Conservation (phyloP, 768 basidiomycete genomes). For the Suillus bovinus region DNA sequence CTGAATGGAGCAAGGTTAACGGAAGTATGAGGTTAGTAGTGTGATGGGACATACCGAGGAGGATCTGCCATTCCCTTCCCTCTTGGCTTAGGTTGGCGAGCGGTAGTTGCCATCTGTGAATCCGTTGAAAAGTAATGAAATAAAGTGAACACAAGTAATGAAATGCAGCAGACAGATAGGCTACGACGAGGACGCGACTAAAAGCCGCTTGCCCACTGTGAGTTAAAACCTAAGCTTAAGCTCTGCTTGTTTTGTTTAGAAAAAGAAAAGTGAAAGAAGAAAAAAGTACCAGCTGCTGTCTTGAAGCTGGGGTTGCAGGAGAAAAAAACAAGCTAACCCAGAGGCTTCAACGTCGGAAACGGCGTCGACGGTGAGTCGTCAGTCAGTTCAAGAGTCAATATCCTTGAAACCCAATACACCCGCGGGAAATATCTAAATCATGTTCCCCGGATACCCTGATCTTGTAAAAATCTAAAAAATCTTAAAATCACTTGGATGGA, state of each 20-base stretch:
- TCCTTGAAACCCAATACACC: constrained; percentile 29
- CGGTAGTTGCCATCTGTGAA: constrained; percentile 58
- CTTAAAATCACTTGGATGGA: not conserved
- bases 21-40: constrained; percentile 11
- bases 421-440: constrained; percentile 28
- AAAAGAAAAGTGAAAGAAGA: constrained; percentile 14
- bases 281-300: constrained; percentile 18
- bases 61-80: constrained; percentile 65
- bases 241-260: constrained; percentile 22
- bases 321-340: constrained; percentile 20
- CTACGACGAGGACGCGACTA: constrained; percentile 33
- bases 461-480: not conserved
- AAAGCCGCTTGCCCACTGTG: constrained; percentile 22
- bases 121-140: constrained; percentile 31
- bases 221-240: constrained; percentile 6
- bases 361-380: constrained; percentile 16
- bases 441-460: constrained; percentile 8
- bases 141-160: constrained; percentile 29
- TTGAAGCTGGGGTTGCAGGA: constrained; percentile 25
- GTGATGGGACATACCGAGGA: constrained; percentile 45
- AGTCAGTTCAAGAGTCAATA: constrained; percentile 30
- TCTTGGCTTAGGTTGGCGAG: constrained; percentile 62
- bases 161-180: constrained; percentile 37
- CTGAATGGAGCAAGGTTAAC: constrained; percentile 26
- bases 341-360: constrained; percentile 6